Percentiles rank a stretch among this genome's conserved stretches.
phyloP scores from a whole-genome alignment of 2,329 filamentous ascomycete genomes.

The Pseudogymnoascus sp. region DNA sequence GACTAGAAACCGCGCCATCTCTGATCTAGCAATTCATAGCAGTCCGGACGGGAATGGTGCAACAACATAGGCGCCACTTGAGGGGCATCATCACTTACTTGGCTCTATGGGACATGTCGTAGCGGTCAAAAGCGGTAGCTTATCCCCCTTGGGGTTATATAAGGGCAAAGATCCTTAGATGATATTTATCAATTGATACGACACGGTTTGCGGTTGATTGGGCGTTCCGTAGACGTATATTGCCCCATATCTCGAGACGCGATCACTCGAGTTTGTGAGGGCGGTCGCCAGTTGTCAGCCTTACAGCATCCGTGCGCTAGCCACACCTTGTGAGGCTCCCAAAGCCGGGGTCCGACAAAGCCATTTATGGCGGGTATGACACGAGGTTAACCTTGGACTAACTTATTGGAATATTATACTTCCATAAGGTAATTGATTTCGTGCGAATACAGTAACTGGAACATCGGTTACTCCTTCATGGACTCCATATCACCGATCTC shows the following conservation, averaged over 20 bases:
- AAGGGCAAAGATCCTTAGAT: neutral
- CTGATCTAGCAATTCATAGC: neutral
- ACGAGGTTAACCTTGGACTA: neutral
- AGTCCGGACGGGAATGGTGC: neutral
- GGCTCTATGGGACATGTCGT: constrained; percentile 9
- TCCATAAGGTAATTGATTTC: neutral
- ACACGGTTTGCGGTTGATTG: neutral
- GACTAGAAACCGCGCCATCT: neutral
- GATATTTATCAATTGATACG: constrained; percentile 5
- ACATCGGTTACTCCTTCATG: neutral
- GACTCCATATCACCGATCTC: constrained; percentile 3
- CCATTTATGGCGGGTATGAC: neutral
- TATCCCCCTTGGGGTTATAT: constrained; percentile 7
- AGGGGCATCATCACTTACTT: neutral
- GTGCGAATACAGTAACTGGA: neutral
- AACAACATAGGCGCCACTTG: neutral
- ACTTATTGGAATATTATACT: constrained; percentile 3
- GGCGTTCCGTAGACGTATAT: neutral
- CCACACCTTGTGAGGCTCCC: constrained; percentile 1
- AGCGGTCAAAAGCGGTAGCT: constrained; percentile 7
- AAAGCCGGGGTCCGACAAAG: neutral
- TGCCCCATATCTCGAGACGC: constrained; percentile 4
- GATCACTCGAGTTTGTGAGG: constrained; percentile 5
- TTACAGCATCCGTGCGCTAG: constrained; percentile 6
- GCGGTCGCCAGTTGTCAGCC: constrained; percentile 7